A percentile compares a stretch with the other conserved stretches of the same genome.
phyloP scores from a whole-genome alignment of 208 protist species.

The Leptomonas pyrrhocoris region DNA sequence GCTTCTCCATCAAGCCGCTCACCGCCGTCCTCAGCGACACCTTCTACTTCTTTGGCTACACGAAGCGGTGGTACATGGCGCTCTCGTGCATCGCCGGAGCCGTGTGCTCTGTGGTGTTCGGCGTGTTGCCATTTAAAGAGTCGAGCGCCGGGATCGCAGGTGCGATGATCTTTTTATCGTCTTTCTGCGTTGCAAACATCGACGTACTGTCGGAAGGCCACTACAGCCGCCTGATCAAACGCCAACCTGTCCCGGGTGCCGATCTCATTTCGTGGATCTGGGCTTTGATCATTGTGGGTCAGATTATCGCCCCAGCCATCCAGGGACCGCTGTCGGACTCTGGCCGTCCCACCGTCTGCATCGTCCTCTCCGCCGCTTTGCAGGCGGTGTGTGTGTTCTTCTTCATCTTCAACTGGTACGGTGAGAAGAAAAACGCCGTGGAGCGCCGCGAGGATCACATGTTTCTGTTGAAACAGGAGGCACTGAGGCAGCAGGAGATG shows the following conservation, averaged over 20 bases:
- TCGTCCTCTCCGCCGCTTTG: too few relatives aligned
- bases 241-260: conserved; percentile 31
- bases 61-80: conserved; percentile 54
- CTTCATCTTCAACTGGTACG: too few relatives aligned
- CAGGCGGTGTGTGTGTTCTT: too few relatives aligned
- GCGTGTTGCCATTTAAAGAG: too few relatives aligned
- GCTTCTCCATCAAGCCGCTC: conserved; percentile 54
- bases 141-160: too few relatives aligned
- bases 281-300: conserved; percentile 34
- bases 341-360: too few relatives aligned
- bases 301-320: conserved; percentile 39
- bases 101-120: conserved; percentile 33
- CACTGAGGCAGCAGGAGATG: too few relatives aligned
- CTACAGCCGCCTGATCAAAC: too few relatives aligned
- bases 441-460: too few relatives aligned
- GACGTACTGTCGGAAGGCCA: conserved; percentile 54
- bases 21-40: conserved; percentile 43
- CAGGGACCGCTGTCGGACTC: too few relatives aligned
- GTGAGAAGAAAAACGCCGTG: too few relatives aligned
- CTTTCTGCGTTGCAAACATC: conserved; percentile 43
- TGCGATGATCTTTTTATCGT: conserved; percentile 40
- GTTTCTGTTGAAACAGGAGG: too few relatives aligned
- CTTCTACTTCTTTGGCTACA: conserved; percentile 47
- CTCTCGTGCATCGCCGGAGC: conserved; percentile 30
- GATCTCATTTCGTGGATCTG: conserved; percentile 52